These are phyloP conservation scores for Coniella vitis DNA, from an alignment of 2,329 filamentous ascomycete genomes.

Conservation along the genomic window DNA sequence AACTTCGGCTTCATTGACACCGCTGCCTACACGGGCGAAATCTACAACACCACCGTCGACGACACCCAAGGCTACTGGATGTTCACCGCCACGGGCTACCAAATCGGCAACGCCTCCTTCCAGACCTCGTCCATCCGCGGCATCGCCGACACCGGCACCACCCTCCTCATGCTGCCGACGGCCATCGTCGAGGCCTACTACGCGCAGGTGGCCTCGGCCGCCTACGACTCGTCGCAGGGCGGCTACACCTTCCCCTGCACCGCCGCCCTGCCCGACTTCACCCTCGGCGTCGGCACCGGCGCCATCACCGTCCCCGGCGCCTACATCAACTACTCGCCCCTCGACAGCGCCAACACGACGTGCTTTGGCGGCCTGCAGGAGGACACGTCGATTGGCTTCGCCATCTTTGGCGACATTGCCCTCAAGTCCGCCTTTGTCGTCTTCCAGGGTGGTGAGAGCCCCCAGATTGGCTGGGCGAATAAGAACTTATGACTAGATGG, in stretches of 20 bases:
- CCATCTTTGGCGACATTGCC: conserved; percentile 26
- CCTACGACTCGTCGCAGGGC: conserved; percentile 22
- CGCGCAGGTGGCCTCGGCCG: conserved; percentile 36
- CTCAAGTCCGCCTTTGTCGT: conserved; percentile 28
- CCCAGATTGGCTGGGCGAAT: conserved; percentile 34
- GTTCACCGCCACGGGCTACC: conserved; percentile 37
- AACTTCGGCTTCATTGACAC: conserved; percentile 46
- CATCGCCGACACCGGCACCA: conserved; percentile 55
- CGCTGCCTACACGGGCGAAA: conserved; percentile 48
- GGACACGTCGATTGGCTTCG: conserved; percentile 20
- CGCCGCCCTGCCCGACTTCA: conserved; percentile 27
- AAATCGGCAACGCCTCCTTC: conserved; percentile 30
- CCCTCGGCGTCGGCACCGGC: conserved; percentile 27
- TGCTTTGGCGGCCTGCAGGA: conserved; percentile 33
- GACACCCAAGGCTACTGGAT: conserved; percentile 56
- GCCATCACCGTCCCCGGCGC: conserved; percentile 29
- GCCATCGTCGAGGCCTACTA: conserved; percentile 46
- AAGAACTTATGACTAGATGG: conserved; percentile 19
- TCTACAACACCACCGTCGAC: conserved; percentile 52
- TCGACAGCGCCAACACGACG: conserved; percentile 17
- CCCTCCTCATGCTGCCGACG: conserved; percentile 44
- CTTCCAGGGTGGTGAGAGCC: conserved; percentile 27
- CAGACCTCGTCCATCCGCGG: conserved; percentile 28
- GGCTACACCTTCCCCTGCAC: conserved; percentile 39
- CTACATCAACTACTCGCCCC: conserved; percentile 30